These are phyloP conservation scores for Arachis hypogaea DNA, from an alignment of 306 rosid genomes.

Conservation along the genomic window DNA sequence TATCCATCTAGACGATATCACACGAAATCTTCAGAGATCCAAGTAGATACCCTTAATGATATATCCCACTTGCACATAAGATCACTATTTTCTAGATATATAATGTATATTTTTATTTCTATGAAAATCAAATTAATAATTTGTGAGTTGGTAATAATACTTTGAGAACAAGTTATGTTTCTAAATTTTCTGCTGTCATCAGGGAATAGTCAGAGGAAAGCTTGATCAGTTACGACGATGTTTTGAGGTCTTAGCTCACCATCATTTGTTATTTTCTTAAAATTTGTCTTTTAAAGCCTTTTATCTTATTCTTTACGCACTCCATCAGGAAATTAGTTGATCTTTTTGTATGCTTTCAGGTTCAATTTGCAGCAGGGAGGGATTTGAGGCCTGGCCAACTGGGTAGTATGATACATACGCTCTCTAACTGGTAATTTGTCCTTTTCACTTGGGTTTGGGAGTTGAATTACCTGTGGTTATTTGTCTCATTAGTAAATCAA, in stretches of 20 bases:
- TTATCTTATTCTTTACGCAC: not conserved
- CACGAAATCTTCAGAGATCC: too few species aligned
- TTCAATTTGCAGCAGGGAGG: slow-evolving; percentile 98
- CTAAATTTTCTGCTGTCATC: slow-evolving; percentile 27
- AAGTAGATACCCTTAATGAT: too few species aligned
- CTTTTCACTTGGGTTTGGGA: slow-evolving; percentile 10
- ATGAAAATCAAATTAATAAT: slow-evolving; percentile 9
- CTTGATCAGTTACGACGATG: slow-evolving; percentile 90
- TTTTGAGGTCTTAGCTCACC: slow-evolving; percentile 72
- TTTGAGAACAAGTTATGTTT: slow-evolving; percentile 33
- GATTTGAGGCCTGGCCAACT: slow-evolving; percentile 94
- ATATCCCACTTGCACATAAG: not conserved
- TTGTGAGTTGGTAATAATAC: slow-evolving; percentile 30
- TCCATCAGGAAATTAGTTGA: slow-evolving; percentile 28
- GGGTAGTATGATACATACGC: slow-evolving; percentile 88
- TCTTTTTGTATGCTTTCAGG: slow-evolving; percentile 56
- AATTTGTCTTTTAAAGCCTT: slow-evolving; percentile 1
- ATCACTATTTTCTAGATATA: not conserved
- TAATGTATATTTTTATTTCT: not conserved
- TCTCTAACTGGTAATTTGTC: slow-evolving; percentile 77
- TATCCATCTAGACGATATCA: not conserved
- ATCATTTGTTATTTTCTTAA: slow-evolving; percentile 14
- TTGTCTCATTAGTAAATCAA: slow-evolving; percentile 15
- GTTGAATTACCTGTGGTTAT: not conserved
- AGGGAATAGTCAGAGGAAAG: slow-evolving; percentile 97